A percentile compares a stretch with the other conserved stretches of the same genome.
phyloP scores from a whole-genome alignment of 768 basidiomycete species.

The Gymnopilus junonius region DNA sequence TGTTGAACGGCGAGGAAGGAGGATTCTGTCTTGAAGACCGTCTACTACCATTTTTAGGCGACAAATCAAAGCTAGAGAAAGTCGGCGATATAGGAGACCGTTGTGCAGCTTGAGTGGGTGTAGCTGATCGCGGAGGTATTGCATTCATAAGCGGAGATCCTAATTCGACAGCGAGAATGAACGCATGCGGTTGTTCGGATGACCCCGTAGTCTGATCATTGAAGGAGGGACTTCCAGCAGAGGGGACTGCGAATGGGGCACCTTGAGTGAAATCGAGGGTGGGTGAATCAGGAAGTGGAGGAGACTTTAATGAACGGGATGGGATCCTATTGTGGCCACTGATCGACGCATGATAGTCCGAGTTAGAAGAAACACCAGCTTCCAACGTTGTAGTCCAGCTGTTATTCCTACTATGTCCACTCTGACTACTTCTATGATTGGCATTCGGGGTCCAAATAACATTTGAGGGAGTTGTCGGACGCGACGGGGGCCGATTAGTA shows the following conservation, averaged over 20 bases:
- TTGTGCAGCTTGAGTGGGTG: conserved; percentile 63
- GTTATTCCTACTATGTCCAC: conserved; percentile 57
- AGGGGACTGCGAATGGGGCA: conserved; percentile 32
- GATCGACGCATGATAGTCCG: conserved; percentile 34
- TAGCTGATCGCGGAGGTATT: conserved; percentile 58
- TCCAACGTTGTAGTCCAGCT: conserved; percentile 52
- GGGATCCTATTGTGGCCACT: conserved; percentile 39
- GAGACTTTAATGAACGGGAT: conserved; percentile 53
- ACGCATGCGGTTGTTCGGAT: conserved; percentile 35
- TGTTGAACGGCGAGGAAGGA: conserved; percentile 54
- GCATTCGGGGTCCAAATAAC: conserved; percentile 63
- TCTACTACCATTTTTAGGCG: conserved; percentile 38
- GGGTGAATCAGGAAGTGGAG: conserved; percentile 65
- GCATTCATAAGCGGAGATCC: conserved; percentile 47
- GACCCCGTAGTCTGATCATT: conserved; percentile 40
- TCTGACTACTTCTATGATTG: conserved; percentile 23
- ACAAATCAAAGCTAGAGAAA: conserved; percentile 45
- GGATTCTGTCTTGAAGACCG: conserved; percentile 61
- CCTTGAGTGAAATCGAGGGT: conserved; percentile 43
- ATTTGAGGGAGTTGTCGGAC: conserved; percentile 72
- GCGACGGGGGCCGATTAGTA: conserved; percentile 53
- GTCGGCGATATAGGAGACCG: conserved; percentile 60
- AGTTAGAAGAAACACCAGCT: conserved; percentile 34
- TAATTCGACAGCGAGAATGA: conserved; percentile 54
- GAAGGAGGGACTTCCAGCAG: conserved; percentile 24